phyloP scores from a whole-genome alignment of 257 asterid genomes.

The Nicotiana attenuata region DNA sequence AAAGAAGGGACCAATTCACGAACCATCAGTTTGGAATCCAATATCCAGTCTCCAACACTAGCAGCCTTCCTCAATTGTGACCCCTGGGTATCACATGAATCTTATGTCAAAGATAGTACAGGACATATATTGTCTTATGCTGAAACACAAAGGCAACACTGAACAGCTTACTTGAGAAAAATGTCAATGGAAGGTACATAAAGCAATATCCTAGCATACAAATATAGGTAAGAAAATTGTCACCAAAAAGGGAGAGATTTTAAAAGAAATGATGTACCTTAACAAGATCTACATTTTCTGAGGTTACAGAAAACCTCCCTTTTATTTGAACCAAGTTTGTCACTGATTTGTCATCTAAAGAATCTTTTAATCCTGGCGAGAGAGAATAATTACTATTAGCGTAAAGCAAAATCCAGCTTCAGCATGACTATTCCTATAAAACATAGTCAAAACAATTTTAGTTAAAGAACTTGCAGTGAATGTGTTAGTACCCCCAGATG shows the following conservation, averaged over 20 bases:
- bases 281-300: conserved; percentile 95
- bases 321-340: conserved; percentile 88
- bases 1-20: conserved; percentile 25
- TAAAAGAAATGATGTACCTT: conserved; percentile 45
- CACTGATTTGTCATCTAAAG: conserved; percentile 78
- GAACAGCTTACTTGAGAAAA: conserved; percentile 55
- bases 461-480: neutral
- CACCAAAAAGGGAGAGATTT: neutral
- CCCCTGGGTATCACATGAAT: conserved; percentile 51
- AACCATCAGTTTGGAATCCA: conserved; percentile 74
- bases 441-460: neutral
- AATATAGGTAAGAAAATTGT: conserved; percentile 34
- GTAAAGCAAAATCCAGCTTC: conserved; percentile 9
- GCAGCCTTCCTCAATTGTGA: conserved; percentile 90
- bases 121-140: conserved; percentile 15
- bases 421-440: neutral
- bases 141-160: conserved; percentile 18
- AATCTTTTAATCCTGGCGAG: conserved; percentile 62
- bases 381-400: neutral
- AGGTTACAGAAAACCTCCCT: conserved; percentile 98
- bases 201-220: conserved; percentile 62
- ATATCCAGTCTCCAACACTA: conserved; percentile 89
- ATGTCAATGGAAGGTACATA: conserved; percentile 56
- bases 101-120: conserved; percentile 21
- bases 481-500: conserved; percentile 68